Evolutionary conservation across 331 rosid species (phyloP).

Genomic region (Spiraea crenata): DNA sequence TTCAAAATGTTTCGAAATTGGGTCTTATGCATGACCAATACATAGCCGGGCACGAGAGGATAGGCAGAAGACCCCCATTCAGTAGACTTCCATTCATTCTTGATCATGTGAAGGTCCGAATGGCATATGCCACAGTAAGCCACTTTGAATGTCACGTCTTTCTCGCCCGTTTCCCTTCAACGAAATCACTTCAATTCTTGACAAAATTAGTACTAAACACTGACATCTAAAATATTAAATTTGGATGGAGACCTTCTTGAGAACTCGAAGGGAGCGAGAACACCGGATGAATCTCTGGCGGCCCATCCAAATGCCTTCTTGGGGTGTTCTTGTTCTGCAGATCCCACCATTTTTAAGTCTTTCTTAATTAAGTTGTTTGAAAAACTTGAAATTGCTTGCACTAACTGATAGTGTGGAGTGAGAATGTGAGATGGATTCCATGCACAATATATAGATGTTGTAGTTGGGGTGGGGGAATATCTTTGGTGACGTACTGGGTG

Average conservation of each 20-base stretch:
- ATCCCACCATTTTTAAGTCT: constrained; percentile 7
- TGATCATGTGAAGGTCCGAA: constrained; percentile 42
- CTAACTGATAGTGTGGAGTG: too few species aligned
- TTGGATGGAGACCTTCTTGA: constrained; percentile 30
- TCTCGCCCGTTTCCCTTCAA: constrained; percentile 47
- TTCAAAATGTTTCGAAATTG: not conserved
- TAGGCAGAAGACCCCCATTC: constrained; percentile 35
- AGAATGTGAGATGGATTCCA: too few species aligned
- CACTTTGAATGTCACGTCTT: constrained; percentile 57
- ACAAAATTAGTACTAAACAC: not conserved
- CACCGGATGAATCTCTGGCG: constrained; percentile 44
- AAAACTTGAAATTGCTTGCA: too few species aligned
- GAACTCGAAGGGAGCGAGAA: constrained; percentile 52
- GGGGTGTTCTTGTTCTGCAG: constrained; percentile 28
- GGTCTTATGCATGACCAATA: not conserved
- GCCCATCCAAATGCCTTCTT: constrained; percentile 49
- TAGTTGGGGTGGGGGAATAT: too few species aligned
- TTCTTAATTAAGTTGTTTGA: too few species aligned
- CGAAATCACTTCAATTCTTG: not conserved
- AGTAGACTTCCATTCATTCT: constrained; percentile 44
- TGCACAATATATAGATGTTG: too few species aligned
- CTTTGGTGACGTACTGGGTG: too few species aligned
- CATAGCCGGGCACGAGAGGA: constrained; percentile 67
- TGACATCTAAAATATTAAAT: not conserved
- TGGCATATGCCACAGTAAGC: constrained; percentile 63